phyloP scores from a whole-genome alignment of 176 grass and related monocot genomes.

The Alloteropsis semialata region DNA sequence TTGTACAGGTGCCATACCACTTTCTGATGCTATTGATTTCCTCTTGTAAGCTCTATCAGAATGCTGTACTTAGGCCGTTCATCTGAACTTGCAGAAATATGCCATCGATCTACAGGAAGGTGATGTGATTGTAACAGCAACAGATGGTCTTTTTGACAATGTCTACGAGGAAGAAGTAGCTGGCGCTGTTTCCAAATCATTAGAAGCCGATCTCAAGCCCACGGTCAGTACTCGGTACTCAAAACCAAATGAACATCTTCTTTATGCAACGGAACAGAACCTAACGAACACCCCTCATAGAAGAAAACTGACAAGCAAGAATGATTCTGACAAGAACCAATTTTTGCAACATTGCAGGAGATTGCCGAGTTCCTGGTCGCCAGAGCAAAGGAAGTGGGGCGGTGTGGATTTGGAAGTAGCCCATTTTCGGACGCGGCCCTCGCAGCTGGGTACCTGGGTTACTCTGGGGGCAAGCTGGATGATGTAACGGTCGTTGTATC shows the following conservation, averaged over 20 bases:
- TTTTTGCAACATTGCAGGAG: conserved; percentile 42
- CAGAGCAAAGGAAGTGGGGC: conserved; percentile 73
- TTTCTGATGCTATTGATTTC: conserved; percentile 3
- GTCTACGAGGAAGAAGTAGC: conserved; percentile 80
- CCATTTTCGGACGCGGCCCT: conserved; percentile 84
- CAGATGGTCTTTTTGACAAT: conserved; percentile 92
- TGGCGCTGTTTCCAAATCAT: conserved; percentile 62
- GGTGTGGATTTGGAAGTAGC: conserved; percentile 54
- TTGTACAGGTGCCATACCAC: conserved; percentile 54
- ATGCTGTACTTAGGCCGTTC: background rate
- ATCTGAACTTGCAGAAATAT: conserved; percentile 51
- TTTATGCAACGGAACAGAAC: background rate
- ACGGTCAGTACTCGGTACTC: conserved; percentile 48
- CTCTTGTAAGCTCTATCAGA: background rate
- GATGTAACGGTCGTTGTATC: conserved; percentile 89
- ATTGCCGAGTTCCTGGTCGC: conserved; percentile 55
- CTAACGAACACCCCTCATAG: background rate
- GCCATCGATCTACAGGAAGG: conserved; percentile 62
- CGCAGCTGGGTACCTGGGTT: conserved; percentile 60
- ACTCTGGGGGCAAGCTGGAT: conserved; percentile 89
- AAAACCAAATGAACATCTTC: background rate
- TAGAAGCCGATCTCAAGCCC: conserved; percentile 50
- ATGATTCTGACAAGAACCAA: background rate
- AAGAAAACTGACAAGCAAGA: background rate
- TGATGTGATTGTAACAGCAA: conserved; percentile 81